Conservation (phyloP, 306 rosid genomes). For the Trifolium fragiferum region DNA sequence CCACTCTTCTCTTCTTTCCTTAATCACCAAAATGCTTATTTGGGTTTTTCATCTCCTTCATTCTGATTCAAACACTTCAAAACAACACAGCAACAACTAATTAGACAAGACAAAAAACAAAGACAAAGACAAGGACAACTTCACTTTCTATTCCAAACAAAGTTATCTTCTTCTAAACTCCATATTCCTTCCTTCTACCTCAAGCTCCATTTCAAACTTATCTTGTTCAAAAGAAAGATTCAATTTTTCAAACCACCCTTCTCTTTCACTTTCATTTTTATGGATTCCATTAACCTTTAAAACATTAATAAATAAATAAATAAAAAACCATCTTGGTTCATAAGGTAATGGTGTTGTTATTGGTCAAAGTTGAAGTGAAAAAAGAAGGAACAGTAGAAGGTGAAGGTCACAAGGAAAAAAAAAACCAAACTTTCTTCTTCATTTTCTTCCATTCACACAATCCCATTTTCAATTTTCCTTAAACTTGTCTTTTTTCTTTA, state of each 20-base stretch:
- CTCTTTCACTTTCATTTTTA: not conserved
- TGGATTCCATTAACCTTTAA: constrained; percentile 17
- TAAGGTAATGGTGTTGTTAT: constrained; percentile 9
- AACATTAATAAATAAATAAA: not conserved
- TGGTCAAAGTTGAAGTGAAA: constrained; percentile 2
- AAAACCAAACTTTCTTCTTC: constrained; percentile 27
- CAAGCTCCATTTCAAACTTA: constrained; percentile 47
- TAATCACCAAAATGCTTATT: constrained; percentile 41
- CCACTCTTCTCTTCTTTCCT: not conserved
- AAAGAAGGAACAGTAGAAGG: constrained; percentile 25
- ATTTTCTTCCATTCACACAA: not conserved
- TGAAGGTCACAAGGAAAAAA: constrained; percentile 9
- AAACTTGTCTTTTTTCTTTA: not conserved
- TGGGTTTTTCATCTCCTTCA: constrained; percentile 39
- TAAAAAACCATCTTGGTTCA: not conserved
- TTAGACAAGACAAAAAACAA: not conserved
- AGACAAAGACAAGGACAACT: constrained; percentile 14
- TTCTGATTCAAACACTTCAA: constrained; percentile 8
- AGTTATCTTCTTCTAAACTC: not conserved
- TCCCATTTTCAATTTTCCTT: constrained; percentile 2
- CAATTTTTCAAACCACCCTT: not conserved
- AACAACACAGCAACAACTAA: not conserved
- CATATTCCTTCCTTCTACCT: constrained; percentile 47
- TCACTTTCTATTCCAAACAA: constrained; percentile 13
- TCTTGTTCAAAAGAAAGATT: constrained; percentile 36